phyloP scores from a whole-genome alignment of 257 asterid species.

The Capsicum pubescens region DNA sequence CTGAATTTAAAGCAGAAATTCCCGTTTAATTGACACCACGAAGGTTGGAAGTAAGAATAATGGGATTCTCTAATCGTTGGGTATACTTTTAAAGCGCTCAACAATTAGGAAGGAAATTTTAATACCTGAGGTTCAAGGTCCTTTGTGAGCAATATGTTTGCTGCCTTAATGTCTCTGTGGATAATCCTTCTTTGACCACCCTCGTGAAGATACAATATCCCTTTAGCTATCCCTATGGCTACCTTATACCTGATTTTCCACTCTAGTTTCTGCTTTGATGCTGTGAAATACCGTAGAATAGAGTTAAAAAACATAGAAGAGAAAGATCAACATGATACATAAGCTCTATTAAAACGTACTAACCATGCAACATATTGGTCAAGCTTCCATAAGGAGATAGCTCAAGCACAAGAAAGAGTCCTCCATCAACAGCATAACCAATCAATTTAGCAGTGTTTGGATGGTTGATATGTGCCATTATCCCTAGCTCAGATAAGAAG shows the following conservation, averaged over 20 bases:
- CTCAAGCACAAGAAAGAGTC: constrained; percentile 89
- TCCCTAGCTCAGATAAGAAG: constrained; percentile 87
- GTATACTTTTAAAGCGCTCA: not conserved
- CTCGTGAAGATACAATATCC: constrained; percentile 87
- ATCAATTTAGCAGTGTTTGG: constrained; percentile 91
- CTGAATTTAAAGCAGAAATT: constrained; percentile 39
- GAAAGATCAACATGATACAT: not conserved
- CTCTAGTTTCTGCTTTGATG: constrained; percentile 64
- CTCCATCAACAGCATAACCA: constrained; percentile 95
- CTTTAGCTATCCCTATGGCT: constrained; percentile 82
- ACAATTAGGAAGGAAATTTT: not conserved
- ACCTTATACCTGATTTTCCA: constrained; percentile 81
- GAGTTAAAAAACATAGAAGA: constrained; percentile 10
- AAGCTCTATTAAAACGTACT: constrained; percentile 34
- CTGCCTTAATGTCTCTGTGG: constrained; percentile 94
- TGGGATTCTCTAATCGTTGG: not conserved
- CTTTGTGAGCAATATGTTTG: constrained; percentile 82
- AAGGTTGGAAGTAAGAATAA: not conserved
- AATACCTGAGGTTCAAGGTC: constrained; percentile 92
- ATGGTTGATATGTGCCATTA: constrained; percentile 95
- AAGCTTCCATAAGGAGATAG: constrained; percentile 92
- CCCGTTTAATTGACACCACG: not conserved
- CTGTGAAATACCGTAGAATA: constrained; percentile 40
- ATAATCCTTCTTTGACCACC: constrained; percentile 92
- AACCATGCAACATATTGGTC: constrained; percentile 89